These are phyloP conservation scores for Yamadazyma dendronema DNA, from an alignment of 1,139 yeast genomes.

Conservation along the genomic window DNA sequence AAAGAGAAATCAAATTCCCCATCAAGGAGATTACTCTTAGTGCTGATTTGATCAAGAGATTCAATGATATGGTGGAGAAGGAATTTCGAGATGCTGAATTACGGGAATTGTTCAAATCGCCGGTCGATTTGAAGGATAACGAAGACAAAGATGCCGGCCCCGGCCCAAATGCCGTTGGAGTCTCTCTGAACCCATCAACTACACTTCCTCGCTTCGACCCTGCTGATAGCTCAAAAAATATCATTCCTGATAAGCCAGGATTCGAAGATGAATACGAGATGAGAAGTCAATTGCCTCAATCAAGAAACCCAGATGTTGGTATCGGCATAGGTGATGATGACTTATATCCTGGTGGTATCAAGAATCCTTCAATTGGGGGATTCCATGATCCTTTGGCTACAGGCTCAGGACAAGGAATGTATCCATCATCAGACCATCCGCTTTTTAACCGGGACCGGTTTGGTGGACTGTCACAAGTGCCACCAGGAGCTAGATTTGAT, in stretches of 20 bases:
- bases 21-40: slow-evolving; percentile 24
- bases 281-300: slow-evolving; percentile 12
- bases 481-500: slow-evolving; percentile 55
- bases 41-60: slow-evolving; percentile 22
- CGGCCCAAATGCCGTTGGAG: too few species aligned
- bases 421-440: slow-evolving; percentile 52
- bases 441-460: slow-evolving; percentile 29
- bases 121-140: slow-evolving; percentile 1
- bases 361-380: slow-evolving; percentile 37
- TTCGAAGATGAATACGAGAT: slow-evolving; percentile 60
- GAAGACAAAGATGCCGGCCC: too few species aligned
- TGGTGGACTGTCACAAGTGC: slow-evolving; percentile 26
- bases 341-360: slow-evolving; percentile 45
- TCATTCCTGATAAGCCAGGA: slow-evolving; percentile 44
- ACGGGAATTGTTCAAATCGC: slow-evolving; percentile 9
- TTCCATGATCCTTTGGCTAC: slow-evolving; percentile 17
- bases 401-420: slow-evolving; percentile 47
- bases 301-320: slow-evolving; percentile 2
- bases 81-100: slow-evolving; percentile 6
- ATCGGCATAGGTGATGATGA: slow-evolving; percentile 46
- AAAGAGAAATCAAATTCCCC: slow-evolving; percentile 21
- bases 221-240: slow-evolving; percentile 9
- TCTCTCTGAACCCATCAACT: too few species aligned
- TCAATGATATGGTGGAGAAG: slow-evolving; percentile 19
- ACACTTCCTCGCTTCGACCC: slow-evolving; percentile 11